These are phyloP conservation scores for Neopestalotiopsis rosae DNA, from an alignment of 2,329 filamentous ascomycete species.

Conservation along the genomic window DNA sequence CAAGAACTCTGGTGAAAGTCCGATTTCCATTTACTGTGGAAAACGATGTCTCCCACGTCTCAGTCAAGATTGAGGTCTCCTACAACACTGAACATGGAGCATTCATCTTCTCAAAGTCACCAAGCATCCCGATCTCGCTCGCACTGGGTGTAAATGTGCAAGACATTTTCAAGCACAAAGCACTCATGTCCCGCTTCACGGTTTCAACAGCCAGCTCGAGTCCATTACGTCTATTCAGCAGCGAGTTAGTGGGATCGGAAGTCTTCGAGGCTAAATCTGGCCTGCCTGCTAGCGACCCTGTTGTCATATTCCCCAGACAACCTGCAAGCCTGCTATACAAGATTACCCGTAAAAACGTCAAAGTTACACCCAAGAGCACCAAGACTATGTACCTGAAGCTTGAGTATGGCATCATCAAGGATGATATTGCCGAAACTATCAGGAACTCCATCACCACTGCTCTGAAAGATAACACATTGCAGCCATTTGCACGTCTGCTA, in stretches of 20 bases:
- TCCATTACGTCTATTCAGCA: constrained; percentile 76
- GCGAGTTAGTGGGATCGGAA: constrained; percentile 73
- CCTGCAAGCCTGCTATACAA: constrained; percentile 83
- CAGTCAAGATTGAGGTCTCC: constrained; percentile 75
- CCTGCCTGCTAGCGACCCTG: constrained; percentile 52
- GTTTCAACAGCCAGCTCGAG: constrained; percentile 80
- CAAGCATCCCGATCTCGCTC: constrained; percentile 73
- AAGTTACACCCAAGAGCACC: constrained; percentile 39
- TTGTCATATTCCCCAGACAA: constrained; percentile 79
- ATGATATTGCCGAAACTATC: constrained; percentile 67
- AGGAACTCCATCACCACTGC: constrained; percentile 46
- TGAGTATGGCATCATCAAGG: constrained; percentile 76
- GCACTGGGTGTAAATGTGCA: constrained; percentile 95
- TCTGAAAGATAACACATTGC: constrained; percentile 46
- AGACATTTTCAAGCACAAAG: constrained; percentile 86
- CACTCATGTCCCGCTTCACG: constrained; percentile 88
- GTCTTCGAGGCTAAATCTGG: constrained; percentile 70
- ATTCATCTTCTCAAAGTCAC: constrained; percentile 67
- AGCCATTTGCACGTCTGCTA: constrained; percentile 53
- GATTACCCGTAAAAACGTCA: constrained; percentile 62
- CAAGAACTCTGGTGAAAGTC: constrained; percentile 59
- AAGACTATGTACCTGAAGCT: constrained; percentile 71
- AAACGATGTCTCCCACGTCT: constrained; percentile 72
- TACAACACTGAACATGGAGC: constrained; percentile 72
- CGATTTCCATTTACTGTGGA: constrained; percentile 84